Base-by-base conservation (phyloP, 805 yeast species). In the Lachancea fermentati region DNA sequence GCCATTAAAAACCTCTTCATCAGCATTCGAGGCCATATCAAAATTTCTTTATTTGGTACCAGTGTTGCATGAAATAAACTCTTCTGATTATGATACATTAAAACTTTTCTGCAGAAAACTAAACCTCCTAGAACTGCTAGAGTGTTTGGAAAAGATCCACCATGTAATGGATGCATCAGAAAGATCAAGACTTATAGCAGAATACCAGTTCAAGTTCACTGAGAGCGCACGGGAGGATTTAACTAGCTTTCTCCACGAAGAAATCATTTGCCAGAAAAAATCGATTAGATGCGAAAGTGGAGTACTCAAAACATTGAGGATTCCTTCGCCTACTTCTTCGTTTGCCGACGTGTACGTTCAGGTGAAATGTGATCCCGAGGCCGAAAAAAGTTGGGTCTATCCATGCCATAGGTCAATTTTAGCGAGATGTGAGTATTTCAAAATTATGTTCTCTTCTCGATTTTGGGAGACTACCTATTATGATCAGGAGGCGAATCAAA, bases 371-470 rank as follows among this genome's bases (percentile, higher is more conserved):
- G 52, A 59, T 4, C 65, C 64, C 2, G 46, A 45, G 17, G 39
- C 48, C 22, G 32, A 30, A 5, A 35, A 28, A 3, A 31, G 55
- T 35, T 51, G 57, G 0, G 69, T 67, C 43, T 83, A 76, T 51
- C 89, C 91, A 1, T 78, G 71, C 4, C 85, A 85, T 57, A 66
- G 79, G 31, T 70, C 84, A 0, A 71, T 84, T 36, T 54, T 85
- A 17, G 58, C 71, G 4, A 62, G 88, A 30, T 73, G 84, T 2
- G 81, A 75, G 32, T 84, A 80, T 57, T 85, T 76, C 51, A 75
- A 69, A 37, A 70, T 77, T 2, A 72, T 83, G 80, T 77, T 85
- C 53, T 56, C 66, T 7, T 77, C 85, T 1, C 56, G 69, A 1
- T 74, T 75, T 42, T 43, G 54, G 3, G 78, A 72, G 40, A 51